These are phyloP conservation scores for Zoysia japonica DNA, from an alignment of 176 grass and related monocot genomes.

Conservation along the genomic window DNA sequence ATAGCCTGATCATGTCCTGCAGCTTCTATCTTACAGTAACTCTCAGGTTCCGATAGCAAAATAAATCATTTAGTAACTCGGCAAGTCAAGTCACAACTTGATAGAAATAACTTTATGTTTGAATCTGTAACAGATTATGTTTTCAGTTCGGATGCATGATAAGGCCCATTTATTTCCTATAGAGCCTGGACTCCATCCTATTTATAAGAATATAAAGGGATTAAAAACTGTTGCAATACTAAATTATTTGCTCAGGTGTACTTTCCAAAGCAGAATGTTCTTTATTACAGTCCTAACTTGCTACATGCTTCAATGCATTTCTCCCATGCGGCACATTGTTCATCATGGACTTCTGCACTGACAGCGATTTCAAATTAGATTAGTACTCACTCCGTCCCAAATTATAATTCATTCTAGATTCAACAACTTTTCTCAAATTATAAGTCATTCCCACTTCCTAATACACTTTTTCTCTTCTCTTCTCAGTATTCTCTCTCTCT, in stretches of 20 bases:
- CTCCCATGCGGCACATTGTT: background rate
- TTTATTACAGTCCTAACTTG: background rate
- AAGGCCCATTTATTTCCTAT: slow-evolving; percentile 9
- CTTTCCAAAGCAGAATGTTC: background rate
- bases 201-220: background rate
- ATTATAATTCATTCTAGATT: background rate
- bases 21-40: too few relatives aligned
- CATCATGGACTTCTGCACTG: background rate
- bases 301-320: background rate
- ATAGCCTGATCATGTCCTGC: too few relatives aligned
- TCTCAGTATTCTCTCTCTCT: too few relatives aligned
- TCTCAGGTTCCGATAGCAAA: too few relatives aligned
- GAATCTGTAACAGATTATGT: background rate
- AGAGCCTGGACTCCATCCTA: background rate
- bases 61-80: too few relatives aligned
- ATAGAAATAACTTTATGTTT: background rate
- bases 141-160: background rate
- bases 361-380: background rate
- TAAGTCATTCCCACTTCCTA: too few relatives aligned
- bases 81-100: background rate
- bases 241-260: too few relatives aligned
- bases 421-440: too few relatives aligned
- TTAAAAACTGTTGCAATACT: background rate
- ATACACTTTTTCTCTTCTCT: too few relatives aligned
- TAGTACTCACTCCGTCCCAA: background rate